Percentiles rank a stretch among this genome's conserved stretches.
Conservation (phyloP, 495 filamentous ascomycete species). For the Filosporella fistucella region DNA sequence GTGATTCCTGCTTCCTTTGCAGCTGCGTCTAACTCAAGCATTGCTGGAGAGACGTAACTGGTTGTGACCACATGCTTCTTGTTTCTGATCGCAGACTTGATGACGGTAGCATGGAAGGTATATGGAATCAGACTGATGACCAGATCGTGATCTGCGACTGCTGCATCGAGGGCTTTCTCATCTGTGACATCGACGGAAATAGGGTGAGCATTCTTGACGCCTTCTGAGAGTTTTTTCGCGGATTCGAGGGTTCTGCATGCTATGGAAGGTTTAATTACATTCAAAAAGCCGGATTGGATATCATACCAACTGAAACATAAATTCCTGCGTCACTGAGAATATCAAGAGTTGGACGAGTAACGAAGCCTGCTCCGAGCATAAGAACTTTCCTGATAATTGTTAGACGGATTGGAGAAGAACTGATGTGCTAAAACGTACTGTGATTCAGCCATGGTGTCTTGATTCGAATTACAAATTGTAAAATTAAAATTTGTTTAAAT, state of each 20-base stretch:
- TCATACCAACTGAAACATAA: slow-evolving; percentile 77
- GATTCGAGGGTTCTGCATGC: slow-evolving; percentile 81
- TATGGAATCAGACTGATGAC: slow-evolving; percentile 87
- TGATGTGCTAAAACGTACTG: slow-evolving; percentile 9
- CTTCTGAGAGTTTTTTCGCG: slow-evolving; percentile 68
- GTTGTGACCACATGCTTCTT: slow-evolving; percentile 98
- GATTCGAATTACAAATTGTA: neutral
- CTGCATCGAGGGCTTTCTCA: slow-evolving; percentile 68
- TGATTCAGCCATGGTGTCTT: slow-evolving; percentile 21
- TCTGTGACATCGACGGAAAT: slow-evolving; percentile 82
- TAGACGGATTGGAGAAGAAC: neutral
- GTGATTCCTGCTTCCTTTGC: slow-evolving; percentile 92
- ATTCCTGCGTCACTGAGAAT: slow-evolving; percentile 71
- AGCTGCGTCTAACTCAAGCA: slow-evolving; percentile 79
- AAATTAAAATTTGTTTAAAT: neutral
- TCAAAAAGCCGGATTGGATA: neutral
- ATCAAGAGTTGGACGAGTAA: slow-evolving; percentile 75
- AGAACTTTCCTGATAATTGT: slow-evolving; percentile 47
- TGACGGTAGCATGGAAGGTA: slow-evolving; percentile 83
- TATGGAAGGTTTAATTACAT: slow-evolving; percentile 25
- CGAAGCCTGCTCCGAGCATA: slow-evolving; percentile 74
- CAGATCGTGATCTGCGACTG: slow-evolving; percentile 72
- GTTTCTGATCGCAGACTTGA: slow-evolving; percentile 87
- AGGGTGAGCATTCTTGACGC: slow-evolving; percentile 63
- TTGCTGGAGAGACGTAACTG: slow-evolving; percentile 88